phyloP scores from a whole-genome alignment of 805 yeast genomes.

The Barnettozyma pratensis region DNA sequence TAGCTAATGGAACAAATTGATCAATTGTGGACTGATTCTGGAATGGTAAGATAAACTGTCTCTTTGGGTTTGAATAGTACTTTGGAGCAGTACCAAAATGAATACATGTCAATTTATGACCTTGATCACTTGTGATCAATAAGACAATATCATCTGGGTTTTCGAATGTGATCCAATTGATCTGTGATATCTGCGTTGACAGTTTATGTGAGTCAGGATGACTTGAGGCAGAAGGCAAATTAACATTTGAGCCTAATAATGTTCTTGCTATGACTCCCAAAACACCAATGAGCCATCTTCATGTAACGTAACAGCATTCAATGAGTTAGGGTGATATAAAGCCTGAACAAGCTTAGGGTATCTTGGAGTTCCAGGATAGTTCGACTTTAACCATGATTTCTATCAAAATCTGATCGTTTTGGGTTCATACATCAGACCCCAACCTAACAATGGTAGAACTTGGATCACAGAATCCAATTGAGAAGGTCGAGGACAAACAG shows the following conservation, averaged over 20 bases:
- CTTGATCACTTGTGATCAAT: conserved; percentile 64
- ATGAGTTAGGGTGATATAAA: conserved; percentile 89
- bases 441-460: too few species aligned
- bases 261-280: conserved; percentile 91
- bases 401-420: too few species aligned
- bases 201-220: conserved; percentile 16
- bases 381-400: too few species aligned
- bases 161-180: conserved; percentile 72
- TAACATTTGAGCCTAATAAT: conserved; percentile 58
- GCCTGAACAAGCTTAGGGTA: conserved; percentile 46
- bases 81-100: conserved; percentile 79
- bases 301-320: conserved; percentile 75
- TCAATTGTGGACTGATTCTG: conserved; percentile 40
- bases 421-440: too few species aligned
- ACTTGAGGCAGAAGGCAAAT: conserved; percentile 37
- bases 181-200: conserved; percentile 41
- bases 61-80: conserved; percentile 60
- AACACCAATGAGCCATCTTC: conserved; percentile 81
- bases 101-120: conserved; percentile 46
- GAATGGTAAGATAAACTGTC: conserved; percentile 52
- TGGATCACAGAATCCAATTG: too few species aligned
- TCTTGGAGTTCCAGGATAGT: conserved; percentile 23
- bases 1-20: conserved; percentile 49
- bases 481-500: too few species aligned
- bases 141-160: conserved; percentile 80